These are phyloP conservation scores for Leishmania braziliensis DNA, from an alignment of 208 protist species.

Conservation along the genomic window DNA sequence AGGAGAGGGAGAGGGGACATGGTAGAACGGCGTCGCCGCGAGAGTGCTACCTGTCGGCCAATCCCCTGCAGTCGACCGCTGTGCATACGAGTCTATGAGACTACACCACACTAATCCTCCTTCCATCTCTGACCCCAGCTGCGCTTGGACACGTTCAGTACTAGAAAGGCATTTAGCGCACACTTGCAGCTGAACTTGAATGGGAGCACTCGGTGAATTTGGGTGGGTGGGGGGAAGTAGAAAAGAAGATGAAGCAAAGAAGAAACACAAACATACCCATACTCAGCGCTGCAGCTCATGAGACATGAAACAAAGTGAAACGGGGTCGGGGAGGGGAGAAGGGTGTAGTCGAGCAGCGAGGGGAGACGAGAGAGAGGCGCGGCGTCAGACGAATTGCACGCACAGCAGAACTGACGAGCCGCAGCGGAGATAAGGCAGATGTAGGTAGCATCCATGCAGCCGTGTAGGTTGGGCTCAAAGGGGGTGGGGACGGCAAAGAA, in stretches of 20 bases:
- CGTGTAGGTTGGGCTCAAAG: background rate
- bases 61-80: background rate
- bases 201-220: background rate
- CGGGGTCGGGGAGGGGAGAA: background rate
- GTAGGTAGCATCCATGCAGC: background rate
- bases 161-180: background rate
- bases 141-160: background rate
- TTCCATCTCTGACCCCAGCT: background rate
- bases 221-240: background rate
- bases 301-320: background rate
- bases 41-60: background rate
- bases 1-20: background rate
- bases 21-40: background rate
- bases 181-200: background rate
- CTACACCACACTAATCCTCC: background rate
- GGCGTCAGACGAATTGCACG: background rate
- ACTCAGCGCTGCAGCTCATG: background rate
- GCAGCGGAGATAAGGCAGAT: background rate
- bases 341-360: background rate
- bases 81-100: background rate
- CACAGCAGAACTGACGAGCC: background rate
- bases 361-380: background rate
- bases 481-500: slow-evolving; percentile 8
- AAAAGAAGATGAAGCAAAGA: background rate
- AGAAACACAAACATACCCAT: background rate